A percentile compares a stretch with the other conserved stretches of the same genome.
phyloP scores from a whole-genome alignment of 495 filamentous ascomycete genomes.

The Trichoderma parareesei region DNA sequence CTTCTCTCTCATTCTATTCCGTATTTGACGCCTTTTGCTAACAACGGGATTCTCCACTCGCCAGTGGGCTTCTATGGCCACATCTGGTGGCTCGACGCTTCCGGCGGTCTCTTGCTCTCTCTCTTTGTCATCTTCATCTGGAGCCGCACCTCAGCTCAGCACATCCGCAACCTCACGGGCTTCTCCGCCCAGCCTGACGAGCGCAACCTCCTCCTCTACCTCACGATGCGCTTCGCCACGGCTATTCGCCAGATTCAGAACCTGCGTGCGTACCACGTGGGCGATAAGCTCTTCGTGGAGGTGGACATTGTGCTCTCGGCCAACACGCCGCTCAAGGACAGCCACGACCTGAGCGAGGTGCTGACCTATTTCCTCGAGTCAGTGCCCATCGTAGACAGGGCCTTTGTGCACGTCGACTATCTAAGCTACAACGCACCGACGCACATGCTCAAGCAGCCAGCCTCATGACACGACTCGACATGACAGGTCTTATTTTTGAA shows the following conservation, averaged over 20 bases:
- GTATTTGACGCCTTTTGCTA: background rate
- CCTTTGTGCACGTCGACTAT: conserved; percentile 79
- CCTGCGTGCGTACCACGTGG: conserved; percentile 79
- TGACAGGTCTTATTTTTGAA: too few relatives aligned
- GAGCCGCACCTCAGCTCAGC: conserved; percentile 63
- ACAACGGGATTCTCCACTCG: background rate
- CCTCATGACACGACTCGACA: background rate
- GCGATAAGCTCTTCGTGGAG: conserved; percentile 85
- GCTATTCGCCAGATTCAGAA: conserved; percentile 84
- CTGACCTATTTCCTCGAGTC: conserved; percentile 87
- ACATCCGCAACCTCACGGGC: conserved; percentile 78
- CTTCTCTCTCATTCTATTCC: background rate
- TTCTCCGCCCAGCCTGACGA: conserved; percentile 73
- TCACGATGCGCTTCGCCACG: conserved; percentile 90
- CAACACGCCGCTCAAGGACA: conserved; percentile 68
- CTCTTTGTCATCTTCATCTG: conserved; percentile 81
- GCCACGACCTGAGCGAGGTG: conserved; percentile 77
- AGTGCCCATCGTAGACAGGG: conserved; percentile 63
- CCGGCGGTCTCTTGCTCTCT: conserved; percentile 75
- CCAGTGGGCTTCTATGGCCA: conserved; percentile 65
- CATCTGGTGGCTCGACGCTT: conserved; percentile 79
- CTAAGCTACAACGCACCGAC: conserved; percentile 72
- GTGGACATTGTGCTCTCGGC: conserved; percentile 72
- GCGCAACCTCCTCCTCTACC: conserved; percentile 78
- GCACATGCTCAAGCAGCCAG: conserved; percentile 46